phyloP scores from a whole-genome alignment of 306 rosid species.

The Mimosa pudica region DNA sequence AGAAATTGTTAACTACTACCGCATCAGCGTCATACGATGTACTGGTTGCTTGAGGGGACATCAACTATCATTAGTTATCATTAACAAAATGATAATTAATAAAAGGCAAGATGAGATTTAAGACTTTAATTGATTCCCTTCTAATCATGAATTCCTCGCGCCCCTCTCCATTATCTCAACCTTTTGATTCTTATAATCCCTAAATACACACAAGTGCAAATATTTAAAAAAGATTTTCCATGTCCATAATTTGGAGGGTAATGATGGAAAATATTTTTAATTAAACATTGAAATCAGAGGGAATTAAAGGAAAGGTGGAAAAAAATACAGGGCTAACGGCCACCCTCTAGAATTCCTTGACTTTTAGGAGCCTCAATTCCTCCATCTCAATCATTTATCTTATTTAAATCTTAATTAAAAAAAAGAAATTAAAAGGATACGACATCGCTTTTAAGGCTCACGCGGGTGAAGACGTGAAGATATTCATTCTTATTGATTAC shows the following conservation, averaged over 20 bases:
- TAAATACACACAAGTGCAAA: background rate
- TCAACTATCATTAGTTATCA: background rate
- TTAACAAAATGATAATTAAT: background rate
- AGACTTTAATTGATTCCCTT: background rate
- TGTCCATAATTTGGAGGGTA: background rate
- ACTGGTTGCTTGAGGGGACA: conserved; percentile 12
- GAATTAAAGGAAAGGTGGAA: background rate
- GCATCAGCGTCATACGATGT: background rate
- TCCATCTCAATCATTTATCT: conserved; percentile 15
- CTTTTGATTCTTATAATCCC: background rate
- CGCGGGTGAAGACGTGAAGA: conserved; percentile 38
- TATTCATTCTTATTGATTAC: background rate
- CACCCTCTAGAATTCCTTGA: conserved; percentile 49
- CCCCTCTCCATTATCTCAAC: background rate
- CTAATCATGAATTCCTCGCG: conserved; percentile 24
- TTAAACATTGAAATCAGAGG: background rate
- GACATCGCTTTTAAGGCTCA: conserved; percentile 25
- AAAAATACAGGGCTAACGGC: conserved; percentile 5
- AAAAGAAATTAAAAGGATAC: conserved; percentile 42
- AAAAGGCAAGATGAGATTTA: conserved; percentile 25
- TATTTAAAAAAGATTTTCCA: background rate
- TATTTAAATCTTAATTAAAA: conserved; percentile 38
- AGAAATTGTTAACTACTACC: background rate
- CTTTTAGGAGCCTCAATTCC: conserved; percentile 34
- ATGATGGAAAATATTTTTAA: background rate